These are phyloP conservation scores for Glarea lozoyensis DNA, from an alignment of 495 filamentous ascomycete species.

Conservation along the genomic window DNA sequence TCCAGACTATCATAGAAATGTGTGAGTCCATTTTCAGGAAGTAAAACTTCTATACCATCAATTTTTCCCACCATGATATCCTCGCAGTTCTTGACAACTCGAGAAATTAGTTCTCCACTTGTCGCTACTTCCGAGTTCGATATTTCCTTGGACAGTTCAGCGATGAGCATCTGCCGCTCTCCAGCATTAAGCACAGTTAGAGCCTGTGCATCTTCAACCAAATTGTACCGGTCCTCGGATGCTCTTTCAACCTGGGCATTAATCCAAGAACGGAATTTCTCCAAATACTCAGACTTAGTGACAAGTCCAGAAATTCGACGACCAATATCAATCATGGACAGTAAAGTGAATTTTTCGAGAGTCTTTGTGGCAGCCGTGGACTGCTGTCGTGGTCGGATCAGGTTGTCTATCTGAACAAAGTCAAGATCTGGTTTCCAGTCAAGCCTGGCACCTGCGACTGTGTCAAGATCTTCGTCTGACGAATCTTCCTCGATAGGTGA, in stretches of 20 bases:
- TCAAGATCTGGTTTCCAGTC: conserved; percentile 24
- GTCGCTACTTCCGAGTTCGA: conserved; percentile 1
- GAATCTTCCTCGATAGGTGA: background rate
- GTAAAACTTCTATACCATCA: conserved; percentile 12
- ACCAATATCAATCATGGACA: conserved; percentile 10
- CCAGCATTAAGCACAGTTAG: background rate
- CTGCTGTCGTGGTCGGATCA: conserved; percentile 16
- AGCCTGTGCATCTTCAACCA: background rate
- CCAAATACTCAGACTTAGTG: conserved; percentile 3
- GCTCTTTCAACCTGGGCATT: conserved; percentile 8
- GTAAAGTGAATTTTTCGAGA: conserved; percentile 18
- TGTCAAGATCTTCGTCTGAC: conserved; percentile 3
- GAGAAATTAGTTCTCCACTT: conserved; percentile 1
- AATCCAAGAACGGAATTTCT: conserved; percentile 18
- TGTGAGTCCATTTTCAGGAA: conserved; percentile 19
- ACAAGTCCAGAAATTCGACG: conserved; percentile 3
- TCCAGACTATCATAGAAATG: conserved; percentile 19
- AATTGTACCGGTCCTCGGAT: background rate
- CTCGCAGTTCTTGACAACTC: background rate
- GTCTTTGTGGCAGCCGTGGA: background rate
- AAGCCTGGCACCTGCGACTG: conserved; percentile 19
- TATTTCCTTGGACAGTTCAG: background rate
- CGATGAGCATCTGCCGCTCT: background rate
- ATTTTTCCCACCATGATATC: conserved; percentile 11
- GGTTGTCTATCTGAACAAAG: conserved; percentile 16